Evolutionary conservation across 345 rosid genomes (phyloP), one percentile per base, ranked within the genome.

Genomic region (Xanthoceras sorbifolium): DNA sequence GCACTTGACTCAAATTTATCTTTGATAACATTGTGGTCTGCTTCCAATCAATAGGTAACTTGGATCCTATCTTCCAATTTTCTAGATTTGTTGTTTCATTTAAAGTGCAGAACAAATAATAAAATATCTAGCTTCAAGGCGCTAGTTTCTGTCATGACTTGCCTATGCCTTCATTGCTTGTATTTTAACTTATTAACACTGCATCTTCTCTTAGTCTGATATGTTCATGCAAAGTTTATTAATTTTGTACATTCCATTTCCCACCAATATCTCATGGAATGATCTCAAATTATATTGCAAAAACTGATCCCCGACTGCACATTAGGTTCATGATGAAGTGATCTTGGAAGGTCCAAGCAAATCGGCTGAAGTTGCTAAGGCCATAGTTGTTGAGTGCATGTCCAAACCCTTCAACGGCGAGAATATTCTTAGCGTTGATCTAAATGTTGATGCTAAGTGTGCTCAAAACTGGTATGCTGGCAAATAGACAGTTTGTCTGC

Each of bases 251-350:
- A 22, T 17, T 15, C 34, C 23, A 6, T 32, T 36, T 64, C 17
- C 22, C 18, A 1, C 17, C 0, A 20, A 64, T 10, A 4, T 32
- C 17, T 22, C 61, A 31, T 64, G 9, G 15, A 54, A 32, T 50
- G 62, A 31, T 50, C 50, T 52, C 42, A 22, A 63, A 73, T 44
- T 61, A n/a, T 73, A 63, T 72, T 46, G 36, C 65, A 72, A 63
- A 61, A 40, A 73, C 34, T 61, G 38, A 61, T 61, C 61, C 9
- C 29, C 26, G 5, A 77, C 22, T 52, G 54, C 60, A 80, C 79
- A 71, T 67, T 91, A 96, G 98, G 90, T 96, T 77, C 98, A 96
- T 52, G 98, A 96, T 83, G 98, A 96, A 89, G 98, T 96, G 78
- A 96, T 96, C 79, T 84, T 93, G 85, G 99, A 96, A 88, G 99